Percentiles rank a stretch among this genome's conserved stretches.
phyloP scores from a whole-genome alignment of 2,329 filamentous ascomycete genomes.

The Celoporthe dispersa region DNA sequence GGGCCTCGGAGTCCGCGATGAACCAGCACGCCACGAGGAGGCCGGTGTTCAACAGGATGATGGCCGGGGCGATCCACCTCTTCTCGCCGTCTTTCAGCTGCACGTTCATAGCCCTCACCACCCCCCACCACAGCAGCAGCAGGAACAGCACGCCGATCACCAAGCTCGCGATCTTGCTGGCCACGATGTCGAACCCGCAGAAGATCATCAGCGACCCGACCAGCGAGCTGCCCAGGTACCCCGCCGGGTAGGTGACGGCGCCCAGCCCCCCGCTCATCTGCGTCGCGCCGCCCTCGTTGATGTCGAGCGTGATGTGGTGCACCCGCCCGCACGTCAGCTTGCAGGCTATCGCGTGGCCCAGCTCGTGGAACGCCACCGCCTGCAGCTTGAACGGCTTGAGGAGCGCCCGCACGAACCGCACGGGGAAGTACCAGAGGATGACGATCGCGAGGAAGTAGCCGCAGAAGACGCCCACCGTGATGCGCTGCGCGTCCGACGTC shows the following conservation, averaged over 20 bases:
- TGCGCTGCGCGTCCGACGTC: slow-evolving; percentile 66
- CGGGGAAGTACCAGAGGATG: slow-evolving; percentile 76
- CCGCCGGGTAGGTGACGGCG: slow-evolving; percentile 74
- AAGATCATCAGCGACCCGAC: slow-evolving; percentile 80
- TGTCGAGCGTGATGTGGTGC: slow-evolving; percentile 75
- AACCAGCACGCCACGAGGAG: slow-evolving; percentile 79
- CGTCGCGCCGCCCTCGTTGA: slow-evolving; percentile 77
- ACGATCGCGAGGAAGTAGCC: slow-evolving; percentile 76
- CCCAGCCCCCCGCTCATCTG: slow-evolving; percentile 72
- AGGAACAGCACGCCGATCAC: slow-evolving; percentile 75
- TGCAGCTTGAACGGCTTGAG: slow-evolving; percentile 90
- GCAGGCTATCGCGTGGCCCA: slow-evolving; percentile 75
- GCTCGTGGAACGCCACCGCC: slow-evolving; percentile 82
- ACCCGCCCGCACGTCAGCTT: slow-evolving; percentile 74
- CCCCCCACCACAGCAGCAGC: slow-evolving; percentile 75
- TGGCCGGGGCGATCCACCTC: slow-evolving; percentile 77
- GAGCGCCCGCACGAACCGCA: slow-evolving; percentile 66
- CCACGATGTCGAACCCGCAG: slow-evolving; percentile 80
- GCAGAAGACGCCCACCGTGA: slow-evolving; percentile 73
- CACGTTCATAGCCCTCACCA: slow-evolving; percentile 14
- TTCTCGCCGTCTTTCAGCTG: slow-evolving; percentile 54
- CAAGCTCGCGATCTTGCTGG: slow-evolving; percentile 78
- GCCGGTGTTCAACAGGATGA: slow-evolving; percentile 71
- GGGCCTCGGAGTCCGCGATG: slow-evolving; percentile 73
- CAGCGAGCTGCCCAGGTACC: slow-evolving; percentile 76